phyloP scores from a whole-genome alignment of 768 basidiomycete species.

The Tremella fuciformis region DNA sequence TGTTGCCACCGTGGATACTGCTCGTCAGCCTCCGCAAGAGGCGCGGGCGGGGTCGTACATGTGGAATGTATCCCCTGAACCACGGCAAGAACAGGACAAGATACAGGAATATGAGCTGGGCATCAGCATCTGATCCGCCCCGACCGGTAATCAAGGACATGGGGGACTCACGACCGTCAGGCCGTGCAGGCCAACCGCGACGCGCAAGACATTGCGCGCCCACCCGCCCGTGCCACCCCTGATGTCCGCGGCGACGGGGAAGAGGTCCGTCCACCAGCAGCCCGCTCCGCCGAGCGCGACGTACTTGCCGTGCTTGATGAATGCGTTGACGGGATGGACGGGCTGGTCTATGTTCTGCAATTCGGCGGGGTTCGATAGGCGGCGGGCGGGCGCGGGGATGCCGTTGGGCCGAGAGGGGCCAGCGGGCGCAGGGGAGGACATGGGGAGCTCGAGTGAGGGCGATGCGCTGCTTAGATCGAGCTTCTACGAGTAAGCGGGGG shows the following conservation, averaged over 20 bases:
- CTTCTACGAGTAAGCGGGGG: too few relatives aligned
- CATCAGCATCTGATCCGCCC: conserved; percentile 4
- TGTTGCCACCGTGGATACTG: conserved; percentile 50
- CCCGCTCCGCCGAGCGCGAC: conserved; percentile 34
- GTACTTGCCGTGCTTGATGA: conserved; percentile 49
- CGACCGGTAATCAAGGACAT: background rate
- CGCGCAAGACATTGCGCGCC: conserved; percentile 15
- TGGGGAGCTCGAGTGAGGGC: too few relatives aligned
- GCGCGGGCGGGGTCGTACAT: conserved; percentile 29
- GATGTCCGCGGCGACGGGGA: background rate
- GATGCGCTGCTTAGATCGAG: too few relatives aligned
- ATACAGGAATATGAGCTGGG: conserved; percentile 49
- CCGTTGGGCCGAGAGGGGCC: too few relatives aligned
- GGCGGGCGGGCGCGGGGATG: background rate
- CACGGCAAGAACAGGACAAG: conserved; percentile 49
- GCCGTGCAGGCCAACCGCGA: conserved; percentile 33
- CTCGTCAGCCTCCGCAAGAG: conserved; percentile 3
- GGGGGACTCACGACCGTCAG: conserved; percentile 38
- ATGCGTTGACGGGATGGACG: background rate
- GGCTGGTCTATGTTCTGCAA: conserved; percentile 1
- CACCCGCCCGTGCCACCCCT: too few relatives aligned
- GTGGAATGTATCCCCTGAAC: conserved; percentile 47
- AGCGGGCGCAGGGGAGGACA: too few relatives aligned
- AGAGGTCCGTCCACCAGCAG: conserved; percentile 36
- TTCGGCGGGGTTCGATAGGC: conserved; percentile 5